Percentiles rank a stretch among this genome's conserved stretches.
Evolutionary conservation across 1,284 basidiomycete genomes (phyloP).

Genomic region (Cutaneotrichosporon daszewskae): DNA sequence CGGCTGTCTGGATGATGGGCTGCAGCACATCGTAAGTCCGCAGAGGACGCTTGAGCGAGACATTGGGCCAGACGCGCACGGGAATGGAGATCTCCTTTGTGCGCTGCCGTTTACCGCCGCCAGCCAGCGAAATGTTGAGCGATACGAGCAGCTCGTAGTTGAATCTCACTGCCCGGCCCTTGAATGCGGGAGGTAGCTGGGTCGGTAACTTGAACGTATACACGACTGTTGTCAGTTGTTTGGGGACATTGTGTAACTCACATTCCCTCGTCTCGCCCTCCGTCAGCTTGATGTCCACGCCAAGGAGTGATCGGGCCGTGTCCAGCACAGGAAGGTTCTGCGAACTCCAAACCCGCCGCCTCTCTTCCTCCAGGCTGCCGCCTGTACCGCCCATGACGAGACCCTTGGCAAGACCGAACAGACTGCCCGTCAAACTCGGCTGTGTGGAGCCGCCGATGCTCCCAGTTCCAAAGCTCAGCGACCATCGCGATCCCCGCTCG

Average conservation of each 20-base stretch:
- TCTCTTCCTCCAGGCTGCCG: conserved; percentile 45
- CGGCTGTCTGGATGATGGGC: conserved; percentile 45
- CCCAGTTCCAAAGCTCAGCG: conserved; percentile 42
- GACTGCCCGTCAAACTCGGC: conserved; percentile 45
- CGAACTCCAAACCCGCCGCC: conserved; percentile 45
- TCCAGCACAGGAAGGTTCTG: conserved; percentile 47
- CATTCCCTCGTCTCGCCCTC: conserved; percentile 40
- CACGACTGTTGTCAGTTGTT: conserved; percentile 54
- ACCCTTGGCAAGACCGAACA: conserved; percentile 45
- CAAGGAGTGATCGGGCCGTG: conserved; percentile 38
- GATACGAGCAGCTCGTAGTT: conserved; percentile 84
- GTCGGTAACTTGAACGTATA: conserved; percentile 70
- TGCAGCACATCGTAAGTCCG: conserved; percentile 41
- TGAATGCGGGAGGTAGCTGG: conserved; percentile 81
- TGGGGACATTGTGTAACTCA: conserved; percentile 22
- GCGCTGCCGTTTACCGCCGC: conserved; percentile 30
- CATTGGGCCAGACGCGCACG: conserved; percentile 41
- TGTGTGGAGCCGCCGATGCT: conserved; percentile 38
- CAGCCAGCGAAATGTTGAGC: conserved; percentile 34
- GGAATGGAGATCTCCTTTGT: conserved; percentile 37
- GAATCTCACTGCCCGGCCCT: conserved; percentile 74
- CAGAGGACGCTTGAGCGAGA: conserved; percentile 27
- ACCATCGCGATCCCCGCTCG: conserved; percentile 28
- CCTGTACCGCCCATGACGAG: conserved; percentile 37
- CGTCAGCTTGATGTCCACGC: conserved; percentile 40